A percentile compares a stretch with the other conserved stretches of the same genome.
phyloP scores from a whole-genome alignment of 345 rosid genomes.

The Ailanthus altissimus region DNA sequence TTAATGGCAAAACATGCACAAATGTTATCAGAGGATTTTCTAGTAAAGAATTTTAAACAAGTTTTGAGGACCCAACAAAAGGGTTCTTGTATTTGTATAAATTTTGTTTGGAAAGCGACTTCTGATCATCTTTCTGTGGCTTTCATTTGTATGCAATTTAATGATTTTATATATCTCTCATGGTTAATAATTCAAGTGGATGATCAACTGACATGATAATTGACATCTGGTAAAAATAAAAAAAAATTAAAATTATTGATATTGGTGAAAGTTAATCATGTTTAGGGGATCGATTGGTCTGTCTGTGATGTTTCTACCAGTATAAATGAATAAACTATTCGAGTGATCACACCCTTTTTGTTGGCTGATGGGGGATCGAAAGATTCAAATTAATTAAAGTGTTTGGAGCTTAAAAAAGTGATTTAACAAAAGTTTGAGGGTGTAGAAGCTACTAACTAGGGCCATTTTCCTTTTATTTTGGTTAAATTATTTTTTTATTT shows the following conservation, averaged over 20 bases:
- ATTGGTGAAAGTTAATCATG: not conserved
- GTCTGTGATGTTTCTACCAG: no score
- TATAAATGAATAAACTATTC: no score
- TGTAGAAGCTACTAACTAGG: not conserved
- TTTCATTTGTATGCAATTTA: not conserved
- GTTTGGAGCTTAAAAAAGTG: not conserved
- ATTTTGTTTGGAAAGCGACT: not conserved
- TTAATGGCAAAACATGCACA: not conserved
- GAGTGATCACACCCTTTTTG: not conserved
- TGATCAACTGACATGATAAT: not conserved
- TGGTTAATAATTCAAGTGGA: no score
- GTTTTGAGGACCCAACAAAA: constrained; percentile 6
- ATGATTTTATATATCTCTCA: no score
- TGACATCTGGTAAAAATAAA: not conserved
- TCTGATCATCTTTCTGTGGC: not conserved
- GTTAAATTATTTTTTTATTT: no score
- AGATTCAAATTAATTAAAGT: not conserved
- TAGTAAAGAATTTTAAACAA: not conserved
- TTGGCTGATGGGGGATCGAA: not conserved
- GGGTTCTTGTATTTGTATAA: not conserved
- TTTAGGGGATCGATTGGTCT: not conserved
- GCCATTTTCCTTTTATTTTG: not conserved
- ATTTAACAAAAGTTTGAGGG: not conserved
- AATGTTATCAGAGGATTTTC: not conserved
- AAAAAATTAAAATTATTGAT: not conserved